Evolutionary conservation across 345 rosid species (phyloP).

Genomic region (Syzygium aromaticum): DNA sequence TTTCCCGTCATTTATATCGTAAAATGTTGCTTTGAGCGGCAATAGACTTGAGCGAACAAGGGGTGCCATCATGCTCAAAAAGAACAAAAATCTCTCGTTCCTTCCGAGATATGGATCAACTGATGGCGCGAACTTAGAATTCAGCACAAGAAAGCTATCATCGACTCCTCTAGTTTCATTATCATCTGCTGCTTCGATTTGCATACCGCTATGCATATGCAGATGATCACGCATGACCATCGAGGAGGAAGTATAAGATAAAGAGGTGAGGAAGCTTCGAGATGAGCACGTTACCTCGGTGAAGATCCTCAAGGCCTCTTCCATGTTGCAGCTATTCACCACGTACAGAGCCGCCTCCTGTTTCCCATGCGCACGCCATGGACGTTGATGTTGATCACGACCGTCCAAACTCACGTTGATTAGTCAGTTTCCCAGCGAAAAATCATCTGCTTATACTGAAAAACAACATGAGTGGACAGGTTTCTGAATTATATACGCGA

Average conservation of each 20-base stretch:
- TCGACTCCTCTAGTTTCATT: too few species aligned
- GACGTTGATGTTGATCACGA: background rate
- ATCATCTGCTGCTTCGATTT: too few species aligned
- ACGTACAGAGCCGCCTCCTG: conserved; percentile 47
- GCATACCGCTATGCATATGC: too few species aligned
- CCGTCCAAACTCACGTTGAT: background rate
- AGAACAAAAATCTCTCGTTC: too few species aligned
- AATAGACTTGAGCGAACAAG: too few species aligned
- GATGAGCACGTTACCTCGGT: conserved; percentile 12
- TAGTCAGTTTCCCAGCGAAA: background rate
- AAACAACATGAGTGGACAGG: background rate
- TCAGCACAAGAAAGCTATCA: too few species aligned
- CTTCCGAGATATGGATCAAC: too few species aligned
- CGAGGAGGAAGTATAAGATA: background rate
- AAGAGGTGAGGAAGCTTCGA: background rate
- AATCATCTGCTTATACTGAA: background rate
- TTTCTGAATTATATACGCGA: background rate
- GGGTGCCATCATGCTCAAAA: too few species aligned
- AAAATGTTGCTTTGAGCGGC: too few species aligned
- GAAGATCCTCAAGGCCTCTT: conserved; percentile 36
- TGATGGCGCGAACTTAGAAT: too few species aligned
- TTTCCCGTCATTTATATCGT: too few species aligned
- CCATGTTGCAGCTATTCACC: conserved; percentile 25
- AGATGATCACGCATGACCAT: too few species aligned
- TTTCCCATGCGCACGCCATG: background rate